Percentiles rank a stretch among this genome's conserved stretches.
phyloP scores from a whole-genome alignment of 2,329 filamentous ascomycete species.

The Pezicula carpinea region DNA sequence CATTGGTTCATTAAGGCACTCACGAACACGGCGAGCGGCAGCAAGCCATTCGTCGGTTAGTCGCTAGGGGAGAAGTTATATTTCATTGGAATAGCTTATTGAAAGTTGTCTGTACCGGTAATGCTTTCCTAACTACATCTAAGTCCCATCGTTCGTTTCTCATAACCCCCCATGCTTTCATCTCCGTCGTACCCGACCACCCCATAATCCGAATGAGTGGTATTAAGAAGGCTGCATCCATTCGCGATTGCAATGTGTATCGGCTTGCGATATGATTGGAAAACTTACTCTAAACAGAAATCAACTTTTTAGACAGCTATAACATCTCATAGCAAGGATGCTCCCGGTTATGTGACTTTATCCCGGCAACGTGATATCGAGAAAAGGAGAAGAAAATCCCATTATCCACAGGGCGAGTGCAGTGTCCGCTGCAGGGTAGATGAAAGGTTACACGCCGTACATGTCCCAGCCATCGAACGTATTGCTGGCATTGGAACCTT shows the following conservation, averaged over 20 bases:
- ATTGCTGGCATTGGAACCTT: conserved; percentile 12
- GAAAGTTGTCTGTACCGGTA: not conserved
- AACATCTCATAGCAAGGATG: conserved; percentile 20
- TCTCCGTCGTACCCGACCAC: conserved; percentile 10
- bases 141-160: conserved; percentile 2
- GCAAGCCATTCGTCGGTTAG: no score
- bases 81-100: no score
- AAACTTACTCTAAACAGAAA: conserved; percentile 25
- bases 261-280: conserved; percentile 18
- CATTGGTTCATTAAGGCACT: no score
- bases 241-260: conserved; percentile 22
- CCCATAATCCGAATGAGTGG: conserved; percentile 12
- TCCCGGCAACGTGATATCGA: conserved; percentile 15
- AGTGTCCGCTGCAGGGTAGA: conserved; percentile 3
- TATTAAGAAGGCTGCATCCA: conserved; percentile 16
- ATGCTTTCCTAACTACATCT: conserved; percentile 13
- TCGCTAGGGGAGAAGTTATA: no score
- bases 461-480: conserved; percentile 57
- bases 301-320: conserved; percentile 25
- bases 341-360: conserved; percentile 13
- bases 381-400: conserved; percentile 12
- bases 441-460: conserved; percentile 49
- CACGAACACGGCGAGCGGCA: no score
- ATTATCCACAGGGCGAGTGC: conserved; percentile 19
- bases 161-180: not conserved